These are phyloP conservation scores for Parafenestella ontariensis DNA, from an alignment of 2,329 filamentous ascomycete species.

Conservation along the genomic window DNA sequence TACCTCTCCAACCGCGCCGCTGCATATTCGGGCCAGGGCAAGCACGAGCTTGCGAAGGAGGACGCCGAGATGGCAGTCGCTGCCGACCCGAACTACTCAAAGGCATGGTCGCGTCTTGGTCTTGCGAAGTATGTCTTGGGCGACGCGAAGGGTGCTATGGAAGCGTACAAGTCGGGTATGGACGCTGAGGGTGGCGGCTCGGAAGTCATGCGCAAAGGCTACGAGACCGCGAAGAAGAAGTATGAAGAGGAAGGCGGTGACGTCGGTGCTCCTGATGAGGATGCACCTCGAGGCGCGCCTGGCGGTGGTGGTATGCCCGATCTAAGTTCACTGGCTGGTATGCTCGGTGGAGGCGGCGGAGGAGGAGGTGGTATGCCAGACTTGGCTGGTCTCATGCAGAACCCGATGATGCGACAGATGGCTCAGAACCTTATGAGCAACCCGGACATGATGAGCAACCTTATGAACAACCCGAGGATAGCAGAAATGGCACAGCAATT, in stretches of 20 bases:
- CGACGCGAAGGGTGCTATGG: conserved; percentile 89
- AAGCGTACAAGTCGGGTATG: conserved; percentile 92
- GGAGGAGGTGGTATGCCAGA: conserved; percentile 85
- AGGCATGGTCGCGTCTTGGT: conserved; percentile 94
- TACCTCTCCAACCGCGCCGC: conserved; percentile 98
- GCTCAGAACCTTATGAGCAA: conserved; percentile 98
- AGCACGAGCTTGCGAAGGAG: conserved; percentile 82
- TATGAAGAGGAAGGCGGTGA: conserved; percentile 78
- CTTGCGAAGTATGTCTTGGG: conserved; percentile 91
- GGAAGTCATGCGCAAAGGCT: conserved; percentile 97
- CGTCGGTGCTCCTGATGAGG: conserved; percentile 55
- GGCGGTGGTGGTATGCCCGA: conserved; percentile 84
- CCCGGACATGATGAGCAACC: conserved; percentile 85
- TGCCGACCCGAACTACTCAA: conserved; percentile 91
- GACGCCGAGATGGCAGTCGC: conserved; percentile 92
- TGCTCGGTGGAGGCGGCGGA: conserved; percentile 55
- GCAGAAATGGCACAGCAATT: conserved; percentile 87
- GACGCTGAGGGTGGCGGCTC: conserved; percentile 93
- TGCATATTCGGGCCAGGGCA: conserved; percentile 82
- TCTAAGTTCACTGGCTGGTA: conserved; percentile 70
- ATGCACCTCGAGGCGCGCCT: conserved; percentile 39
- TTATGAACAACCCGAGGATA: conserved; percentile 93
- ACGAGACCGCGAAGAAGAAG: conserved; percentile 87
- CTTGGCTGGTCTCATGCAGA: conserved; percentile 66
- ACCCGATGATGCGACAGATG: conserved; percentile 98